Evolutionary conservation across 805 yeast genomes (phyloP).

Genomic region (Starmerella bacillaris): DNA sequence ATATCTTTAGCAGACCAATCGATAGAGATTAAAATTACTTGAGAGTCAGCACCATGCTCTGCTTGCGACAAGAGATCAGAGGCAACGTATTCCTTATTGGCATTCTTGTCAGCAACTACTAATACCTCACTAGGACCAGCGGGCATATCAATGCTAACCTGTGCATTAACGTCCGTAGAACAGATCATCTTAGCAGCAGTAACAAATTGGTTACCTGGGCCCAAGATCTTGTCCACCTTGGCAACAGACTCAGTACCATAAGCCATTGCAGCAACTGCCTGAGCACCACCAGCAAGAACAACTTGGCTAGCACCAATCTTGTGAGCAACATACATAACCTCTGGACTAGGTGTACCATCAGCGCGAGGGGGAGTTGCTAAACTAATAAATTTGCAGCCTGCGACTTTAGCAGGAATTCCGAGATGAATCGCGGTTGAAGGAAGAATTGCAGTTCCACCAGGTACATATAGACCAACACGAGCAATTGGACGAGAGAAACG

Average conservation of each 20-base stretch:
- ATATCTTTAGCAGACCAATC: slow-evolving; percentile 43
- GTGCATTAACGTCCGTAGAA: slow-evolving; percentile 84
- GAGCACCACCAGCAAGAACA: slow-evolving; percentile 97
- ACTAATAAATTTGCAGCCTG: slow-evolving; percentile 83
- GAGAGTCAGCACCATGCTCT: slow-evolving; percentile 97
- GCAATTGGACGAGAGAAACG: slow-evolving; percentile 91
- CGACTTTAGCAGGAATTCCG: slow-evolving; percentile 96
- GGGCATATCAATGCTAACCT: slow-evolving; percentile 97
- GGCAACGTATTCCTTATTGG: slow-evolving; percentile 95
- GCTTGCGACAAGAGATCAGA: slow-evolving; percentile 92
- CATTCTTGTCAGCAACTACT: slow-evolving; percentile 70
- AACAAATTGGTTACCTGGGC: slow-evolving; percentile 98
- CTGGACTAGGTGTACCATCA: slow-evolving; percentile 88
- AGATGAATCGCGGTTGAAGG: slow-evolving; percentile 97
- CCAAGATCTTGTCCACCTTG: slow-evolving; percentile 89
- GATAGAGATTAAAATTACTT: slow-evolving; percentile 80
- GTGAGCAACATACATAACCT: slow-evolving; percentile 92
- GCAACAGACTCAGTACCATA: slow-evolving; percentile 88
- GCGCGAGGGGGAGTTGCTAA: slow-evolving; percentile 91
- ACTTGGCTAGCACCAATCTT: slow-evolving; percentile 82
- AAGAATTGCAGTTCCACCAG: slow-evolving; percentile 96
- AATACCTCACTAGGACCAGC: slow-evolving; percentile 98
- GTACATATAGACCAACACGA: slow-evolving; percentile 86
- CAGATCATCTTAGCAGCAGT: slow-evolving; percentile 98
- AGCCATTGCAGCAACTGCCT: slow-evolving; percentile 97